Percentiles rank a stretch among this genome's conserved stretches.
Evolutionary conservation across 805 yeast genomes (phyloP).

Genomic region (Candida manassasensis): DNA sequence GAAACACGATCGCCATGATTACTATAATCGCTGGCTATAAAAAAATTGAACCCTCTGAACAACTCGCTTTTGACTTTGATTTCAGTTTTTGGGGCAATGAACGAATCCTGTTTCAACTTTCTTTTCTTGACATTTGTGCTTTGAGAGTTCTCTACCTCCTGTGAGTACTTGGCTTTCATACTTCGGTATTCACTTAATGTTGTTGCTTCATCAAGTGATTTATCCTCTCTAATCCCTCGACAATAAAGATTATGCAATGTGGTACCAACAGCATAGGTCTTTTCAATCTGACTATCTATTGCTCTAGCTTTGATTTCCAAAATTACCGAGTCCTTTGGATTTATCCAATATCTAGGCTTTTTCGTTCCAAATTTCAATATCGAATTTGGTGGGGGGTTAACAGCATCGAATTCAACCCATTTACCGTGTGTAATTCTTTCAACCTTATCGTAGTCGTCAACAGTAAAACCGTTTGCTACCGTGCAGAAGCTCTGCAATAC

Average conservation of each 20-base stretch:
- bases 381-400: conserved; percentile 35
- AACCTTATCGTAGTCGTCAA: conserved; percentile 56
- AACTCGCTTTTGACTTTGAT: conserved; percentile 18
- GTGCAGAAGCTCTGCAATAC: conserved; percentile 64
- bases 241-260: conserved; percentile 79
- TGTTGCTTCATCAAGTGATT: conserved; percentile 50
- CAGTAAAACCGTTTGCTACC: conserved; percentile 80
- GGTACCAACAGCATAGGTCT: conserved; percentile 55
- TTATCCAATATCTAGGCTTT: conserved; percentile 71
- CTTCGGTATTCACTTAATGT: conserved; percentile 50
- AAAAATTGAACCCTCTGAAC: conserved; percentile 44
- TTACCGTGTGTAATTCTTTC: conserved; percentile 51
- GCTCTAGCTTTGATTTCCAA: conserved; percentile 81
- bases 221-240: conserved; percentile 63
- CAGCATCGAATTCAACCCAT: conserved; percentile 48
- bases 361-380: conserved; percentile 53
- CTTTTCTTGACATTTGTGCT: conserved; percentile 24
- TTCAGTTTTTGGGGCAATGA: conserved; percentile 13
- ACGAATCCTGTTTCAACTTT: conserved; percentile 9
- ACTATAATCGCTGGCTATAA: conserved; percentile 47
- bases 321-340: conserved; percentile 73
- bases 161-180: conserved; percentile 27
- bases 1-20: conserved; percentile 23
- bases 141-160: conserved; percentile 22
- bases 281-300: conserved; percentile 43